Evolutionary conservation across 331 rosid species (phyloP), one percentile per base, ranked within the genome.

Genomic region (Stylosanthes scabra): DNA sequence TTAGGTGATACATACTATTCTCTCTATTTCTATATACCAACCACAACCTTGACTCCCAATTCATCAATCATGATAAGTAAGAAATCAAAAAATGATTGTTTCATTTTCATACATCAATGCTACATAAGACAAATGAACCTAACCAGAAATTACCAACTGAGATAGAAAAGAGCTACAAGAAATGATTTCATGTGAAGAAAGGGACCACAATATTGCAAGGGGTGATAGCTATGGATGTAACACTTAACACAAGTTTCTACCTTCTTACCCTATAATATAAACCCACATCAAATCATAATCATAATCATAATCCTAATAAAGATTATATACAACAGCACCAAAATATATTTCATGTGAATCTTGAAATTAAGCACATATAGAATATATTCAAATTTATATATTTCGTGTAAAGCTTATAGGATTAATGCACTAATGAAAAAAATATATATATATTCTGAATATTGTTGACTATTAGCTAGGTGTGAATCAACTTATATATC

Each of bases 391-490:
- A 3, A 41, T 14, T 3, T 14, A 27, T 60, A 41, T 14, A 27
- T 60, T 60, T 60, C 57, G 39, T 46, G 61, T 58, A 3, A 47
- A 13, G 28, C 40, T 46, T 60, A 7, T 57, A 27, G 61, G 31
- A 50, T 20, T 27, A 25, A 11, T 16, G 13, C 55, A 55, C 45
- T 1, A 60, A 72, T 51, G 25, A 20, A 72, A 25, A 31, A 31
- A 31, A 31, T 31, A 31, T 5, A 31, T 5, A 31, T 31, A 31
- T 46, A 76, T 75, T 58, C 5, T 11, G 15, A 29, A 29, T 15
- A 28, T 14, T 8, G 10, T 51, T 46, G 57, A 75, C 52, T 59
- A 34, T 70, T 44, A 69, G 81, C 63, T 74, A 31, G 3, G 72
- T 59, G 14, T 3, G 66, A 47, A 70, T 68, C 14, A 51, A 62